phyloP scores from a whole-genome alignment of 495 filamentous ascomycete genomes.

The Chaetomium tenue region DNA sequence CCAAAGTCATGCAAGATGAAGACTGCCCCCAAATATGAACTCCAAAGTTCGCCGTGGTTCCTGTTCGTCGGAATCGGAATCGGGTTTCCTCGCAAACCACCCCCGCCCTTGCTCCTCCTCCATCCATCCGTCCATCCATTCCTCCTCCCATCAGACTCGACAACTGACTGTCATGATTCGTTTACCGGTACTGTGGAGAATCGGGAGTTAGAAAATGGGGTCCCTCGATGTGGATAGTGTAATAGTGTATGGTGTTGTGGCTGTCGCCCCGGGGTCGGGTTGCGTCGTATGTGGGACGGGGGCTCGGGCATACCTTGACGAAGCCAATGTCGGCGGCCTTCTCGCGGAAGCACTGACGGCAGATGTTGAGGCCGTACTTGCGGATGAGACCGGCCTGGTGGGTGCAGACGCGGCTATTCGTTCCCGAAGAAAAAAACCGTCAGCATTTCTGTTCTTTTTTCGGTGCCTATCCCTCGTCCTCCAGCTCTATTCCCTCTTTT shows the following conservation, averaged over 20 bases:
- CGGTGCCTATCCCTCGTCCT: background rate
- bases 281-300: background rate
- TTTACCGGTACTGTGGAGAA: slow-evolving; percentile 37
- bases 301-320: slow-evolving; percentile 70
- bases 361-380: slow-evolving; percentile 99
- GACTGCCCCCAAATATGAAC: slow-evolving; percentile 10
- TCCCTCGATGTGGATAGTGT: background rate
- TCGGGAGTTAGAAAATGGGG: background rate
- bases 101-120: background rate
- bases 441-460: slow-evolving; percentile 22
- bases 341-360: slow-evolving; percentile 99
- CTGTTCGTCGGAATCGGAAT: slow-evolving; percentile 9
- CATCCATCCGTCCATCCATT: slow-evolving; percentile 10
- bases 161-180: slow-evolving; percentile 6
- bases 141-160: background rate
- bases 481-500: background rate
- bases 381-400: slow-evolving; percentile 95
- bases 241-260: background rate
- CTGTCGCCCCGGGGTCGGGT: background rate
- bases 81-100: slow-evolving; percentile 2
- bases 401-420: slow-evolving; percentile 84
- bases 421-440: slow-evolving; percentile 11
- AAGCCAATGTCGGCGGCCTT: slow-evolving; percentile 95
- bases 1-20: slow-evolving; percentile 17
- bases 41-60: slow-evolving; percentile 16